Evolutionary conservation across 2,329 filamentous ascomycete species (phyloP).

Genomic region (Cladosporium sp.): DNA sequence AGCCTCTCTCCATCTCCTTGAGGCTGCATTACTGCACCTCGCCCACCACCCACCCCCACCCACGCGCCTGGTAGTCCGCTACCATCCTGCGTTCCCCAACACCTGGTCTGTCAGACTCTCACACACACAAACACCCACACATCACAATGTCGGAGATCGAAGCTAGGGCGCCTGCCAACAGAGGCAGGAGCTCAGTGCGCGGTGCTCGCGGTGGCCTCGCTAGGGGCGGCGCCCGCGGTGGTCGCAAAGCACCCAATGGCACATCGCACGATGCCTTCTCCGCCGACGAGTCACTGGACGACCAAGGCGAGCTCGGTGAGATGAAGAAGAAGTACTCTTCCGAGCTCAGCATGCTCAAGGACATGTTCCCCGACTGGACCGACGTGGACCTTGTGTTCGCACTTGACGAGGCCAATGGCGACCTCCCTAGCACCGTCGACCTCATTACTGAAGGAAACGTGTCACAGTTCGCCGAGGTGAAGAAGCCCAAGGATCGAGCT

Average conservation of each 20-base stretch:
- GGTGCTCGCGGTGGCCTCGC: slow-evolving; percentile 74
- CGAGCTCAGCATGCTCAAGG: slow-evolving; percentile 79
- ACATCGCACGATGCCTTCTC: slow-evolving; percentile 52
- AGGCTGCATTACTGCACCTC: slow-evolving; percentile 18
- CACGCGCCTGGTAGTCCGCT: slow-evolving; percentile 16
- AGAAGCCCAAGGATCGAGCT: slow-evolving; percentile 72
- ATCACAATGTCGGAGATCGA: slow-evolving; percentile 88
- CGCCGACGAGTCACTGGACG: slow-evolving; percentile 63
- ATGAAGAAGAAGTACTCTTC: slow-evolving; percentile 85
- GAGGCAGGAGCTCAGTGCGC: slow-evolving; percentile 87
- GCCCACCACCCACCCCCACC: slow-evolving; percentile 1
- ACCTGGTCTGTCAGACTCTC: slow-evolving; percentile 8
- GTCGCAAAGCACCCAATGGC: slow-evolving; percentile 63
- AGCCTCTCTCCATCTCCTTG: slow-evolving; percentile 14
- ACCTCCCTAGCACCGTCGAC: slow-evolving; percentile 69
- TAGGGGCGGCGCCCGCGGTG: slow-evolving; percentile 50
- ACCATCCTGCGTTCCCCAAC: slow-evolving; percentile 1
- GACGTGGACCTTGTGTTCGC: slow-evolving; percentile 93
- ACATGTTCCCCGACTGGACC: slow-evolving; percentile 94
- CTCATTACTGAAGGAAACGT: slow-evolving; percentile 79
- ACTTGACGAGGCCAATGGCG: slow-evolving; percentile 81
- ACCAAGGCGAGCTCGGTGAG: slow-evolving; percentile 87
- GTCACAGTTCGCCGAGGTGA: slow-evolving; percentile 82
- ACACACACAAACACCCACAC: slow-evolving; percentile 5
- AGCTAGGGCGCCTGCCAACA: slow-evolving; percentile 75